Base-by-base conservation (phyloP, 2,329 filamentous ascomycete species). In the Microdochium trichocladiopsis region DNA sequence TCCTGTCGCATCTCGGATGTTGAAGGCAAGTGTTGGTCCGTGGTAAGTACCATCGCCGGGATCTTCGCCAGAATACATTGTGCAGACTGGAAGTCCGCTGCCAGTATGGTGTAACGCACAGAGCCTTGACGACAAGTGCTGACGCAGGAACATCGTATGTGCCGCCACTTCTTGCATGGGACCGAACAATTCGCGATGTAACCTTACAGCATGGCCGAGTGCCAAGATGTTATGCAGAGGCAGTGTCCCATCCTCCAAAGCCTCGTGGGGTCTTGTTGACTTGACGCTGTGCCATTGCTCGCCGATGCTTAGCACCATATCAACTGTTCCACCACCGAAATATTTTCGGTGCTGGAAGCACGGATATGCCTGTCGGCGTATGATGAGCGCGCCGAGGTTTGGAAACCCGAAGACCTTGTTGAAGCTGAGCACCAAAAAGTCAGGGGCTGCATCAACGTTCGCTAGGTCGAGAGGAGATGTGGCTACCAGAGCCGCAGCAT, bases 381-480 rank as follows among this genome's bases (percentile, higher is more conserved):
- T 83, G 25, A 97, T 83, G 53, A 99, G 71, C 1, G 86, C 91
- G 2, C 93, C 93, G 2, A 97, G 74, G 64, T 97, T 90, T 0
- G 93, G 93, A 58, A 96, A 96, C 1, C 94, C 93, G 66, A 97
- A 97, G n/a, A 96, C 92, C 67, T 97, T 99, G 72, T 96, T 95
- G 57, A 97, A 84, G 67, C 92, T 96, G 43, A 97, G 63, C 0
- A 90, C 87, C 0, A 83, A 86, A 58, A 97, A 97, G 66, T 97
- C 93, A 1, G 93, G 88, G 0, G 87, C 83, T 1, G 70, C 64
- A 0, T 74, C 71, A 0, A 76, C 60, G 58, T 88, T 71, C 52
- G 81, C 75, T 2, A 97, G 72, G 62, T 95, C 81, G 6, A 97
- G 73, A 1, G 82, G 83, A 4, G 88, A 83, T 0, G 92, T 96